Base-by-base conservation (phyloP, 345 rosid species). In the Kernera saxatilis region DNA sequence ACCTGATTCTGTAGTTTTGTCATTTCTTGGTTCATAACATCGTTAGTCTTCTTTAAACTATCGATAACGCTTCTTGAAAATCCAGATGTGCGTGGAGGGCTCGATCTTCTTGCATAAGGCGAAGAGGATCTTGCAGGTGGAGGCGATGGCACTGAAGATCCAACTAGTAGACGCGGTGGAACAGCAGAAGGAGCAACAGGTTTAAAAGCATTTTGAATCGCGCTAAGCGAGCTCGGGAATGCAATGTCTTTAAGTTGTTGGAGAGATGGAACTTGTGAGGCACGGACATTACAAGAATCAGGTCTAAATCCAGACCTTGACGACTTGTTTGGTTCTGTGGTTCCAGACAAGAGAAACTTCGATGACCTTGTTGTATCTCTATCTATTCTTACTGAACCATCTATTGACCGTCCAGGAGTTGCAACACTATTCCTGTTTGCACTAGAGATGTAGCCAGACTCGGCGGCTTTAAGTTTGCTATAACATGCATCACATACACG, bases 401-500 rank as follows among this genome's bases (percentile, higher is more conserved):
- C 97, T 3, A 84, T 30, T 6, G 93, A 85, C 14, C 72, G 72
- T 17, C 86, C 88, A 0, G 82, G 72, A 13, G 76, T 64, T 53
- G 78, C 64, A 45, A 32, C 33, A 69, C 7, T 35, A 6, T 75
- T 89, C 66, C 90, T 81, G 70, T 41, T 85, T 25, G 67, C 54
- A 54, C 35, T 79, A 18, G 83, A 52, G 26, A 21, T 46, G 71
- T 58, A 82, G 64, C 91, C 84, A 12, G 86, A 64, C 26, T 94
- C 99, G 0, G 87, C 83, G 37, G 95, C 84, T 84, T 94, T 94
- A 46, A 94, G 88, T 76, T 94, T 94, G 19, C 81, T 64, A 67
- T 82, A 89, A 73, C 99, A 94, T 5, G 95, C 78, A 69, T 91
- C 99, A 27, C 97, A 94, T 22, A 94, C 99, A 0, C 99, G 93